These are phyloP conservation scores for Kodamaea laetipori DNA, from an alignment of 805 yeast genomes.

Conservation along the genomic window DNA sequence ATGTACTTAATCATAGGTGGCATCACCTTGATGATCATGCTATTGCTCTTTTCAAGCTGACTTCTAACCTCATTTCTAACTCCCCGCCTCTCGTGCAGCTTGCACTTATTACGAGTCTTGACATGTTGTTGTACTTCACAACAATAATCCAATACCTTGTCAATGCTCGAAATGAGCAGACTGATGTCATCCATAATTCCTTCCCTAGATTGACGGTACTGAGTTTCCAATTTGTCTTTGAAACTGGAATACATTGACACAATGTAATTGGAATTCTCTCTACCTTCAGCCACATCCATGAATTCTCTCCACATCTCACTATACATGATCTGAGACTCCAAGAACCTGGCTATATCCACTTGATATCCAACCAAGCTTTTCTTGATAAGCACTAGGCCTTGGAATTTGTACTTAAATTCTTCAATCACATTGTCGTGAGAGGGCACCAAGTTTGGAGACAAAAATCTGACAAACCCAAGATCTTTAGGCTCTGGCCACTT, in stretches of 20 bases:
- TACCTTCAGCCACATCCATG: conserved; percentile 2
- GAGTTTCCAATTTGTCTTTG: conserved; percentile 10
- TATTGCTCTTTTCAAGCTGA: not conserved
- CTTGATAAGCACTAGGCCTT: conserved; percentile 1
- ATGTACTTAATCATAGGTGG: conserved; percentile 7
- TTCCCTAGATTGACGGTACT: not conserved
- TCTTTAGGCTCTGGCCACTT: no score
- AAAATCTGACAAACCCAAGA: no score
- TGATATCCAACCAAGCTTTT: not conserved
- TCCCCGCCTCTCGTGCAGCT: not conserved
- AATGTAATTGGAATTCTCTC: conserved; percentile 5
- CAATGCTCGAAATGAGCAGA: conserved; percentile 6
- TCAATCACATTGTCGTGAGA: not conserved
- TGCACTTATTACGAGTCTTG: not conserved
- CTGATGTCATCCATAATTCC: conserved; percentile 5
- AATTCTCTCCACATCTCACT: conserved; percentile 11
- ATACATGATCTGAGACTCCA: conserved; percentile 8
- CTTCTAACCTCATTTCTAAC: not conserved
- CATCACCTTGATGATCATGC: not conserved
- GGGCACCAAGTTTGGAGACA: no score
- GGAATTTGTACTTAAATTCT: conserved; percentile 1
- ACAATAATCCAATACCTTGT: conserved; percentile 7
- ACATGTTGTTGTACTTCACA: conserved; percentile 1
- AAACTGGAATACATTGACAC: conserved; percentile 14
- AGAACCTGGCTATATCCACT: not conserved